Evolutionary conservation across 2,329 filamentous ascomycete species (phyloP).

Genomic region (Bipolaris zeicola): DNA sequence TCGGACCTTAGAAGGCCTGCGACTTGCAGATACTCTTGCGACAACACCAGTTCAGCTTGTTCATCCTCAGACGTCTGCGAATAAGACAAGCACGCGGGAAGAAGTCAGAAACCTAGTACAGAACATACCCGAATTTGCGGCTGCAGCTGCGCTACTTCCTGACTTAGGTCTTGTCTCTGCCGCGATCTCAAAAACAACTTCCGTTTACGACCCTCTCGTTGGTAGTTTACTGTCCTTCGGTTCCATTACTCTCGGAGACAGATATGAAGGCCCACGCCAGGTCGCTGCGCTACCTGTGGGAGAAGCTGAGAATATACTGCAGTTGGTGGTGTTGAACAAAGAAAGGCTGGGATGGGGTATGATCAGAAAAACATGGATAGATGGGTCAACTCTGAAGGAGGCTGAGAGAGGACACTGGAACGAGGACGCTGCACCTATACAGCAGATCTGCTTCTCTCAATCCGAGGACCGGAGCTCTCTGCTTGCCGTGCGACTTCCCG

Average conservation of each 20-base stretch:
- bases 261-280: conserved; percentile 34
- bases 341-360: conserved; percentile 62
- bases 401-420: conserved; percentile 62
- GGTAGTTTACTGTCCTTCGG: conserved; percentile 62
- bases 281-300: conserved; percentile 54
- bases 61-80: conserved; percentile 1
- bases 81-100: conserved; percentile 17
- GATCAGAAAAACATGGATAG: conserved; percentile 55
- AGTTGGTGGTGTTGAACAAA: conserved; percentile 58
- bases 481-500: conserved; percentile 58
- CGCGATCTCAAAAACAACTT: conserved; percentile 37
- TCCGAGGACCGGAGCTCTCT: conserved; percentile 50
- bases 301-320: conserved; percentile 63
- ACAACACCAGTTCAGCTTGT: conserved; percentile 20
- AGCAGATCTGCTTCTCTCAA: conserved; percentile 60
- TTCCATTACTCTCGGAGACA: conserved; percentile 55
- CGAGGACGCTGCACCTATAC: conserved; percentile 59
- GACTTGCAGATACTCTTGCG: conserved; percentile 25
- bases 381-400: conserved; percentile 50
- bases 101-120: conserved; percentile 24
- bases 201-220: conserved; percentile 48
- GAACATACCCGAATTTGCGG: conserved; percentile 30
- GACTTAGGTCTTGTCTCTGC: conserved; percentile 34
- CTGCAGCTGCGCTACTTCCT: conserved; percentile 29
- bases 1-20: conserved; percentile 23